phyloP scores from a whole-genome alignment of 1,139 yeast species.

The Suhomyces panamericanus region DNA sequence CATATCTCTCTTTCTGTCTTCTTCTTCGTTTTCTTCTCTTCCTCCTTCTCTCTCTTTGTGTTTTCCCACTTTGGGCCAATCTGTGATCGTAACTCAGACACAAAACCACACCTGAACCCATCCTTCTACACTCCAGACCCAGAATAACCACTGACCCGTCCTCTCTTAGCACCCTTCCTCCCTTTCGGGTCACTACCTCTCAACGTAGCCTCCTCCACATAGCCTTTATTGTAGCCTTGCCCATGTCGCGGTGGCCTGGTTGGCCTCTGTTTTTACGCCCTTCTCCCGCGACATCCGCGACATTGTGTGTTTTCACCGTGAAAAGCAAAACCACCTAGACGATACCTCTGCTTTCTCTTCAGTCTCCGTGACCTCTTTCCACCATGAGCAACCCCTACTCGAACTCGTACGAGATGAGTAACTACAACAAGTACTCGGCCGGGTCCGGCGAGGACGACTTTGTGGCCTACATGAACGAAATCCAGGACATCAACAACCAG shows the following conservation, averaged over 20 bases:
- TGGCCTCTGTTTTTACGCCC: neutral
- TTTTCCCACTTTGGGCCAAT: too few species aligned
- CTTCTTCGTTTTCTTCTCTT: neutral
- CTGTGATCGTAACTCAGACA: neutral
- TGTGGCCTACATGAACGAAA: conserved; percentile 77
- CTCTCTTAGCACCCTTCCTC: too few species aligned
- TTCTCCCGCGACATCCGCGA: conserved; percentile 11
- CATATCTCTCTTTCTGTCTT: neutral
- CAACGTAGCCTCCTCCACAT: too few species aligned
- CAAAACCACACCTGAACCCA: neutral
- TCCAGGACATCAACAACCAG: conserved; percentile 77
- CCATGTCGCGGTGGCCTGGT: neutral
- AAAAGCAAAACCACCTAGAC: conserved; percentile 3
- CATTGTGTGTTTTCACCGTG: conserved; percentile 15
- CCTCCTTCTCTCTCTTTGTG: neutral
- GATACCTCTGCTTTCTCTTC: neutral
- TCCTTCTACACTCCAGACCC: too few species aligned
- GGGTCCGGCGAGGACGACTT: conserved; percentile 52
- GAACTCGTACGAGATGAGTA: conserved; percentile 38
- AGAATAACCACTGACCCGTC: too few species aligned
- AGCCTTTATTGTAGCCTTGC: too few species aligned
- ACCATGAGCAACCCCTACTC: conserved; percentile 29
- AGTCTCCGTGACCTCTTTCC: neutral
- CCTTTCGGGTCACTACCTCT: neutral
- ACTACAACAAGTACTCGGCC: conserved; percentile 30